Base-by-base conservation (phyloP, 192 early-diverging fungal genomes). In the Mortierella hygrophila region DNA sequence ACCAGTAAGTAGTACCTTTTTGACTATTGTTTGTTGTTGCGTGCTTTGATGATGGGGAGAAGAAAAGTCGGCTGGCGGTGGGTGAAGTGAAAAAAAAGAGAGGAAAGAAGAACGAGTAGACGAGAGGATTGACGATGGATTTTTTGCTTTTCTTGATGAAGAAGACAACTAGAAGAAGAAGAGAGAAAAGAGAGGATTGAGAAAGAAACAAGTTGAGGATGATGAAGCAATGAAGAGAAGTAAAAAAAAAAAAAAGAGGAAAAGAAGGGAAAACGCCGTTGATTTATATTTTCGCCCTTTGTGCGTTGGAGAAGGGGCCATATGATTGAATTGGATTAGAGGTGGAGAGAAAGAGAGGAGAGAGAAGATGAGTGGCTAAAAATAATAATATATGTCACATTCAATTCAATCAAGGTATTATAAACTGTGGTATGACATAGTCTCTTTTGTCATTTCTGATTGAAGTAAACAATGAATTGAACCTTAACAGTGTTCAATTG, bases 221-320 rank as follows among this genome's bases (percentile, higher is more conserved):
- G 44, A 75, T 40, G 55, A 23, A 52, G 13, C 29, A 32, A 65
- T 60, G 57, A 26, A 26, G 57, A 65, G 60, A 65, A 32, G 29
- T 32, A 23, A n/a, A n/a, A 63, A 42, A 75, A 75, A 75, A 75
- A 75, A 75, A 54, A 57, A 5, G 21, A 6, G 49, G 4, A 54
- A 52, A 52, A 20, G 6, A 52, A 75, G 72, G 49, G 49, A 74
- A 21, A 54, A 8, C 16, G 73, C 46, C 18, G 35, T 32, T 60
- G n/a, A 60, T 55, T 57, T 47, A n/a, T 35, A 57, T 38, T 47
- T 47, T 52, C 49, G 49, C 49, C 49, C 16, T 49, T 52, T 46
- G 10, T 46, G 32, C 21, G 16, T 40, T 40, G 40, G 38, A 23
- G 21, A 72, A 49, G 21, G 11, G 5, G 46, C 26, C 11, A 73